Evolutionary conservation across 495 filamentous ascomycete genomes (phyloP), one percentile per base, ranked within the genome.

Genomic region (Xylaria curta): DNA sequence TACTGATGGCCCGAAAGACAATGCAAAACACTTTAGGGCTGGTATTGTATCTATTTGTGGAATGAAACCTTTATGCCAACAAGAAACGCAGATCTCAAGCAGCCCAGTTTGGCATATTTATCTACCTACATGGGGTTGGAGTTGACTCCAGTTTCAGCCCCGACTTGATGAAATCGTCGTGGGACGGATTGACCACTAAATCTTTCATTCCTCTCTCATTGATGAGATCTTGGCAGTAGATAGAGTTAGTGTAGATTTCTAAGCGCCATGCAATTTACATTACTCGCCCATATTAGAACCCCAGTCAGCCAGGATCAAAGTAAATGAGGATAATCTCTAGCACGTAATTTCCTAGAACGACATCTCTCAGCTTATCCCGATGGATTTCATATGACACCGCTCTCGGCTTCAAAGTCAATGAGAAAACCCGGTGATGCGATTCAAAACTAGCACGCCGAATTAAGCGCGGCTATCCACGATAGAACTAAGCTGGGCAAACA

Each of bases 61-160:
- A 26, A 47, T 64, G 78, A 66, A 68, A 76, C 54, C 69, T 72
- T 33, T n/a, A 68, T 49, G 42, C 54, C 49, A 64, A 75, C 62
- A 56, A 72, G 42, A 66, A 71, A 49, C 40, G 60, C 49, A 62
- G 60, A 42, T 42, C 60, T 44, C 38, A 13, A 38, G 19, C 19
- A 38, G 19, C 33, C 58, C 2, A 6, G n/a, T 38, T 60, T 38
- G 5, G 28, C 54, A n/a, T 26, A 17, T 59, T 28, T 59, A 33
- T 59, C 54, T 59, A 33, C 54, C 54, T 59, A 33, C 54, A 59
- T 19, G 54, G 53, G 28, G 28, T 31, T 31, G 26, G 26, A 31
- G 53, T 31, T n/a, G 33, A 31, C 33, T 38, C 58, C 17, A 38
- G 33, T 38, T 60, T 60, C 58, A 60, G 33, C 4, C 31, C 54